phyloP scores from a whole-genome alignment of 2,329 filamentous ascomycete genomes.

The Thielaviopsis euricoi region DNA sequence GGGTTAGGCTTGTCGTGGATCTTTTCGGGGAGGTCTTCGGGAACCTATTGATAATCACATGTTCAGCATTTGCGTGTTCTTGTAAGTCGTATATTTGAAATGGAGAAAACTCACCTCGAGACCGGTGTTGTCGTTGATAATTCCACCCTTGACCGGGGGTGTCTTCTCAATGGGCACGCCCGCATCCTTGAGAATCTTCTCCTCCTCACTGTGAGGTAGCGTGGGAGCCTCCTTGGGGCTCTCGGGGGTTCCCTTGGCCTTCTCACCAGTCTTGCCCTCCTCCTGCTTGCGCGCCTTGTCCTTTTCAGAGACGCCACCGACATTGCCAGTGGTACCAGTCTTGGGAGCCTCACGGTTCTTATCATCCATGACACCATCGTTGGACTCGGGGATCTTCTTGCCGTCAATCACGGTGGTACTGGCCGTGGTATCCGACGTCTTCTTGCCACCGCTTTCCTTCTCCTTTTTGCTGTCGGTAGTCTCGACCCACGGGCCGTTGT shows the following conservation, averaged over 20 bases:
- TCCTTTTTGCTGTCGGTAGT: slow-evolving; percentile 23
- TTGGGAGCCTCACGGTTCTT: slow-evolving; percentile 59
- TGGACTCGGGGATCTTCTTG: slow-evolving; percentile 43
- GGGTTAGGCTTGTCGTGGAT: slow-evolving; percentile 59
- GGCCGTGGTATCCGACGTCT: slow-evolving; percentile 22
- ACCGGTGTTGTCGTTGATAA: slow-evolving; percentile 20
- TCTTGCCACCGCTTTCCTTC: slow-evolving; percentile 18
- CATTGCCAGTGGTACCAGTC: slow-evolving; percentile 73
- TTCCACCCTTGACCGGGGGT: slow-evolving; percentile 9
- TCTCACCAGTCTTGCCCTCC: slow-evolving; percentile 48
- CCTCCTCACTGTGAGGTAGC: slow-evolving; percentile 63
- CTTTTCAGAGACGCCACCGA: slow-evolving; percentile 80
- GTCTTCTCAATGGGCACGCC: slow-evolving; percentile 20
- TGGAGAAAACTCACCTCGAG: slow-evolving; percentile 36
- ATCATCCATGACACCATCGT: slow-evolving; percentile 88
- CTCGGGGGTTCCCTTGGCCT: slow-evolving; percentile 57
- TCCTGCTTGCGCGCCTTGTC: slow-evolving; percentile 56
- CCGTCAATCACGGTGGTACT: slow-evolving; percentile 41
- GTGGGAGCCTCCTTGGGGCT: slow-evolving; percentile 75
- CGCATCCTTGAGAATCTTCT: slow-evolving; percentile 35
- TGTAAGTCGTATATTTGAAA: not conserved
- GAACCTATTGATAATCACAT: slow-evolving; percentile 41
- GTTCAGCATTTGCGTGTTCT: slow-evolving; percentile 7
- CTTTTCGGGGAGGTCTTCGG: slow-evolving; percentile 61
- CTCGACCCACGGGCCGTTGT: slow-evolving; percentile 66